phyloP scores from a whole-genome alignment of 164 flowering plant species.

The Cinnamomum chago region DNA sequence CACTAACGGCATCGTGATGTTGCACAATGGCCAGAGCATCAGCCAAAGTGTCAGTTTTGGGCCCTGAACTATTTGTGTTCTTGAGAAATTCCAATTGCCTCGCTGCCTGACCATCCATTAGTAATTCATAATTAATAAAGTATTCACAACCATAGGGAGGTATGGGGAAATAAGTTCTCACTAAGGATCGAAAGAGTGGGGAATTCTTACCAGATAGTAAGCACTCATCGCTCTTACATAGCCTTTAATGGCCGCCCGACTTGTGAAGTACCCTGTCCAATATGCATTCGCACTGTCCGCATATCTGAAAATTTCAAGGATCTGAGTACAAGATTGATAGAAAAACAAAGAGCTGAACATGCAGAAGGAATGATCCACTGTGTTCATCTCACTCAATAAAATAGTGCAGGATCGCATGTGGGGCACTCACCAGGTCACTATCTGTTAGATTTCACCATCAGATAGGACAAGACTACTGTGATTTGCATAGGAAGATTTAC shows the following conservation, averaged over 20 bases:
- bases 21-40: conserved; percentile 95
- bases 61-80: conserved; percentile 57
- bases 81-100: conserved; percentile 74
- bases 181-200: background rate
- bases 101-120: conserved; percentile 55
- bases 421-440: background rate
- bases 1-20: conserved; percentile 95
- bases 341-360: conserved; percentile 2
- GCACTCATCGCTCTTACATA: conserved; percentile 85
- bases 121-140: background rate
- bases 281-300: conserved; percentile 83
- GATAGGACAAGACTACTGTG: too few species aligned
- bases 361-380: background rate
- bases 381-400: background rate
- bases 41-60: conserved; percentile 62
- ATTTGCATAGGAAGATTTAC: too few species aligned
- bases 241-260: conserved; percentile 82
- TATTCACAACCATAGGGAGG: background rate
- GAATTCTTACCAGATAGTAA: conserved; percentile 67
- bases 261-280: conserved; percentile 95
- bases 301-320: conserved; percentile 46
- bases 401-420: background rate
- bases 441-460: too few species aligned
- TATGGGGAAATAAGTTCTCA: background rate
- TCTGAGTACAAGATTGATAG: background rate